These are phyloP conservation scores for Aspergillus ellipticus DNA, from an alignment of 495 filamentous ascomycete genomes.

Conservation along the genomic window DNA sequence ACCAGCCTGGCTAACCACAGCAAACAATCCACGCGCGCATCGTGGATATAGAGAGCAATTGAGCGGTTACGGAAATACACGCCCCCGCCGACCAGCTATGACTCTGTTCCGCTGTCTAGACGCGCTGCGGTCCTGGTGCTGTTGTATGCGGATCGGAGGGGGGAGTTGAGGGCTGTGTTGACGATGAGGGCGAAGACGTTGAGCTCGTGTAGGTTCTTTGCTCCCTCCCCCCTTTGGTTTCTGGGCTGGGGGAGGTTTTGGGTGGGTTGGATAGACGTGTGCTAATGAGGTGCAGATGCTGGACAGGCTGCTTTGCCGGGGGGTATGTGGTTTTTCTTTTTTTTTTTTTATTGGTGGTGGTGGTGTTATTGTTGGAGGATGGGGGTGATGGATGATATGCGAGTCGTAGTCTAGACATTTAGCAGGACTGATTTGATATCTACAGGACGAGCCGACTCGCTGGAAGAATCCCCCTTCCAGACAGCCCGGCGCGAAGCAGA, in stretches of 20 bases:
- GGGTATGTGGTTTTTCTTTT: constrained; percentile 46
- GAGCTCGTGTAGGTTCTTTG: constrained; percentile 50
- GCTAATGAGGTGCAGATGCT: constrained; percentile 33
- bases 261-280: neutral
- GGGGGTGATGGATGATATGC: neutral
- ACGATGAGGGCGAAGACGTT: constrained; percentile 79
- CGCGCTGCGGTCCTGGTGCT: constrained; percentile 82
- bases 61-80: constrained; percentile 67
- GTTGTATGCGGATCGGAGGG: constrained; percentile 73
- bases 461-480: constrained; percentile 55
- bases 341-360: neutral
- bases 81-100: constrained; percentile 57
- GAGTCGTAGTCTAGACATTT: neutral
- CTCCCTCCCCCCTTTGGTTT: no score
- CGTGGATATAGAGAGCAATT: constrained; percentile 82
- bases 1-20: neutral
- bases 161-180: constrained; percentile 76
- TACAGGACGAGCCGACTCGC: constrained; percentile 47
- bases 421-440: neutral
- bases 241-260: neutral
- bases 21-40: constrained; percentile 5
- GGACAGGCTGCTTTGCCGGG: constrained; percentile 88
- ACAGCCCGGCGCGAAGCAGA: constrained; percentile 84
- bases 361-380: neutral
- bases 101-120: constrained; percentile 62